These are phyloP conservation scores for Sicyos baderoa DNA, from an alignment of 306 rosid genomes.

Conservation along the genomic window DNA sequence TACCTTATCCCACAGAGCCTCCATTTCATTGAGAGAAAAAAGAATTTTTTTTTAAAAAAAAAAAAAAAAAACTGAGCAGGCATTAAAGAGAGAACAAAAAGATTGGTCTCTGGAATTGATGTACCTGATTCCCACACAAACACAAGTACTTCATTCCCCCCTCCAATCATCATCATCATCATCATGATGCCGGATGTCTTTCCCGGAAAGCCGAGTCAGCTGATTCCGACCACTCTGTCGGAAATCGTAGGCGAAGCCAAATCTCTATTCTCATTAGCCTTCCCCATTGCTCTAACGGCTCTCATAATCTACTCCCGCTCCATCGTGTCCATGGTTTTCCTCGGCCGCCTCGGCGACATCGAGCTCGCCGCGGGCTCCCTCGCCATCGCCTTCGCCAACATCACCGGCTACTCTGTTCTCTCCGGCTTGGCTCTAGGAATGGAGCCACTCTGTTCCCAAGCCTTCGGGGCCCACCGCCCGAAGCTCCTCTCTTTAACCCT, in stretches of 20 bases:
- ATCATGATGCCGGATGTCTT: not conserved
- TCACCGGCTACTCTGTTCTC: conserved; percentile 81
- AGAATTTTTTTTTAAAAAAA: not conserved
- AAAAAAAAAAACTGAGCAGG: not conserved
- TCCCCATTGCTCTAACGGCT: conserved; percentile 59
- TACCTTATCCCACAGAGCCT: conserved; percentile 10
- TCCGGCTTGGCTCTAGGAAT: conserved; percentile 74
- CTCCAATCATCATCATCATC: not conserved
- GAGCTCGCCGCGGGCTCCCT: conserved; percentile 70
- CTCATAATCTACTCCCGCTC: conserved; percentile 83
- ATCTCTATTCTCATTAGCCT: conserved; percentile 45
- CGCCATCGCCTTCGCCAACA: conserved; percentile 88
- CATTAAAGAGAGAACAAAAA: not conserved
- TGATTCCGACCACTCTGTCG: not conserved
- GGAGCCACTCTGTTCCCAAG: conserved; percentile 94
- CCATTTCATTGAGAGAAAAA: not conserved
- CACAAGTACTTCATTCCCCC: not conserved
- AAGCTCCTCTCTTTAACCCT: conserved; percentile 69
- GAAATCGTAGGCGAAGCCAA: conserved; percentile 33
- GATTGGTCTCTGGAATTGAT: conserved; percentile 10
- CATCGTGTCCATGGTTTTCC: conserved; percentile 67
- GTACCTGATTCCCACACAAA: conserved; percentile 9
- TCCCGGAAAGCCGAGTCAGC: not conserved
- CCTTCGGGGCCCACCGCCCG: conserved; percentile 79
- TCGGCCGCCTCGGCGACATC: conserved; percentile 60